Evolutionary conservation across 1,139 yeast species (phyloP).

Genomic region (Taiozyma sp.): DNA sequence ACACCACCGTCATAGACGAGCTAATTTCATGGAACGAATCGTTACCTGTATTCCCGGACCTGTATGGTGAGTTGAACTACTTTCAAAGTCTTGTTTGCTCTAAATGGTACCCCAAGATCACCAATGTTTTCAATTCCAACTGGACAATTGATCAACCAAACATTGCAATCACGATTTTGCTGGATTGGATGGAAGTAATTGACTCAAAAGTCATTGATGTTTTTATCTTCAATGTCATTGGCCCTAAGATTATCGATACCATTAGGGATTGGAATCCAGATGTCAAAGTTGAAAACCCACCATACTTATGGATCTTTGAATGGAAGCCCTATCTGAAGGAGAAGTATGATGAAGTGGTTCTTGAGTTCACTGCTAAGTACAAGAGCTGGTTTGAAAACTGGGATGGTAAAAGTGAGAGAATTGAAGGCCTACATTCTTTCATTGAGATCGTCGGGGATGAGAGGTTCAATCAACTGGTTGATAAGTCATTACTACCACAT

Average conservation of each 20-base stretch:
- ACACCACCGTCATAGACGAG: constrained; percentile 16
- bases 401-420: constrained; percentile 24
- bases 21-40: constrained; percentile 25
- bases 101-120: constrained; percentile 33
- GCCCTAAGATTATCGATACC: constrained; percentile 32
- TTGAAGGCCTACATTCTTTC: constrained; percentile 33
- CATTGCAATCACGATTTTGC: constrained; percentile 28
- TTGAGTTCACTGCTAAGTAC: constrained; percentile 29
- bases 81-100: constrained; percentile 33
- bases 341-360: constrained; percentile 23
- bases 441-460: constrained; percentile 33
- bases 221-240: constrained; percentile 26
- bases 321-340: constrained; percentile 36
- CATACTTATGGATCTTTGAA: constrained; percentile 39
- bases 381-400: constrained; percentile 28
- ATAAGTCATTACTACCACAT: constrained; percentile 29
- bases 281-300: constrained; percentile 15
- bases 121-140: constrained; percentile 22
- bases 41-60: constrained; percentile 9
- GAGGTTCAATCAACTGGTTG: constrained; percentile 24
- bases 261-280: constrained; percentile 33
- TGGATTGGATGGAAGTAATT: constrained; percentile 40
- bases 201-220: constrained; percentile 29
- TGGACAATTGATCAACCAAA: constrained; percentile 32
- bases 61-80: constrained; percentile 18